Percentiles rank a stretch among this genome's conserved stretches.
Conservation (phyloP, 371 early-diverging fungal genomes). For the Cokeromyces recurvatus region DNA sequence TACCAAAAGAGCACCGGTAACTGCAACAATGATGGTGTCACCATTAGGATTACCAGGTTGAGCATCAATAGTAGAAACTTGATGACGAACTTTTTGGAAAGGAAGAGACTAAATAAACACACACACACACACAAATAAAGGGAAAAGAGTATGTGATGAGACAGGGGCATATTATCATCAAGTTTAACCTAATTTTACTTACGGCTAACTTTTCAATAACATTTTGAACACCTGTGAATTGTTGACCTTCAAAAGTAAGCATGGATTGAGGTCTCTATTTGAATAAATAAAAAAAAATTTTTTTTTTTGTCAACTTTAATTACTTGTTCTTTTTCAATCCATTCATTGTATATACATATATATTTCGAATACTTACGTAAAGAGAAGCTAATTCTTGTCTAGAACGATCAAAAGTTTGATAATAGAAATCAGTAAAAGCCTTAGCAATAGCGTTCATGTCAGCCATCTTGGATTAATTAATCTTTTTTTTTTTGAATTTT, state of each 20-base stretch:
- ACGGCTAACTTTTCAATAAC: conserved; percentile 81
- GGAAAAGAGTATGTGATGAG: conserved; percentile 2
- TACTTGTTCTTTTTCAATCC: too few species aligned
- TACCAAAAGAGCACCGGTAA: conserved; percentile 88
- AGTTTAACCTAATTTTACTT: too few species aligned
- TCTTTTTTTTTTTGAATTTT: too few species aligned
- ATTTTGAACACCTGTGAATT: conserved; percentile 45
- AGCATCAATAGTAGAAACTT: conserved; percentile 68
- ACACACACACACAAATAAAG: background rate
- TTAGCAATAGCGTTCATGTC: conserved; percentile 51
- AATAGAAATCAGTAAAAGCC: conserved; percentile 81
- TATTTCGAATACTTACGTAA: conserved; percentile 63
- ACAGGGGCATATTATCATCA: too few species aligned
- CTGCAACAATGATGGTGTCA: conserved; percentile 64
- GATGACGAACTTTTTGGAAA: conserved; percentile 70
- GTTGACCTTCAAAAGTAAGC: conserved; percentile 83
- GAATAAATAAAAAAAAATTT: too few species aligned
- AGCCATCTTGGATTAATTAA: conserved; percentile 10
- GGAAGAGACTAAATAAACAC: conserved; percentile 58
- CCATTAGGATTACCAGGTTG: conserved; percentile 63
- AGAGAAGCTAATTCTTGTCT: conserved; percentile 60
- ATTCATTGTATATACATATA: too few species aligned
- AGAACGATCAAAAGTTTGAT: conserved; percentile 73
- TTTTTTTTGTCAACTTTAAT: too few species aligned
- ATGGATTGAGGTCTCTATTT: conserved; percentile 71